These are phyloP conservation scores for Coleophoma eucalyptorum DNA, from an alignment of 2,329 filamentous ascomycete species.

Conservation along the genomic window DNA sequence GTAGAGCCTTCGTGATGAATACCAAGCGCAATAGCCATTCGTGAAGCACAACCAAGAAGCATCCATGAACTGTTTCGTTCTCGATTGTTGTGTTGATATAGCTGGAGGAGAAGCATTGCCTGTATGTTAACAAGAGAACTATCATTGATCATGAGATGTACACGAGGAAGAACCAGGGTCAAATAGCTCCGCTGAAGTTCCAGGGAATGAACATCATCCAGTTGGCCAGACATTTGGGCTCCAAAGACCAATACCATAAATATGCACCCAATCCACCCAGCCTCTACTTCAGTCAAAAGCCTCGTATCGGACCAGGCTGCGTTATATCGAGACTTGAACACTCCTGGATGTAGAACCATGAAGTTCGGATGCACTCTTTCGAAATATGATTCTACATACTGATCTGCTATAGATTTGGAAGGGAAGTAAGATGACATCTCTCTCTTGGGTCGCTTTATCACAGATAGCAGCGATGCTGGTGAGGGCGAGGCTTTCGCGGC, in stretches of 20 bases:
- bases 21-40: slow-evolving; percentile 38
- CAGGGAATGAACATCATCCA: slow-evolving; percentile 22
- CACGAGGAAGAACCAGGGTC: slow-evolving; percentile 27
- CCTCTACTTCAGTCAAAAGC: slow-evolving; percentile 29
- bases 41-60: slow-evolving; percentile 34
- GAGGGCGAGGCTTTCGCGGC: slow-evolving; percentile 4
- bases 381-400: slow-evolving; percentile 35
- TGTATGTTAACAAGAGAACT: slow-evolving; percentile 37
- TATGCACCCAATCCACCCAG: slow-evolving; percentile 36
- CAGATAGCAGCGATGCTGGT: slow-evolving; percentile 10
- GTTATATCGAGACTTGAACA: slow-evolving; percentile 34
- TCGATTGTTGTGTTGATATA: slow-evolving; percentile 37
- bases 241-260: slow-evolving; percentile 37
- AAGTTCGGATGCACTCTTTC: slow-evolving; percentile 33
- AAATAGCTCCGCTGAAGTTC: slow-evolving; percentile 30
- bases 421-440: slow-evolving; percentile 27
- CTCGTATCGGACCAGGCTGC: slow-evolving; percentile 26
- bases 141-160: slow-evolving; percentile 31
- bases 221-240: slow-evolving; percentile 31
- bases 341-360: slow-evolving; percentile 34
- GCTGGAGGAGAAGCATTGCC: slow-evolving; percentile 35
- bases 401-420: slow-evolving; percentile 30
- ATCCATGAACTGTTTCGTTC: slow-evolving; percentile 37
- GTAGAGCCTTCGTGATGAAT: slow-evolving; percentile 38
- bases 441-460: slow-evolving; percentile 8